phyloP scores from a whole-genome alignment of 768 basidiomycete species.

The Auriscalpium orientale region DNA sequence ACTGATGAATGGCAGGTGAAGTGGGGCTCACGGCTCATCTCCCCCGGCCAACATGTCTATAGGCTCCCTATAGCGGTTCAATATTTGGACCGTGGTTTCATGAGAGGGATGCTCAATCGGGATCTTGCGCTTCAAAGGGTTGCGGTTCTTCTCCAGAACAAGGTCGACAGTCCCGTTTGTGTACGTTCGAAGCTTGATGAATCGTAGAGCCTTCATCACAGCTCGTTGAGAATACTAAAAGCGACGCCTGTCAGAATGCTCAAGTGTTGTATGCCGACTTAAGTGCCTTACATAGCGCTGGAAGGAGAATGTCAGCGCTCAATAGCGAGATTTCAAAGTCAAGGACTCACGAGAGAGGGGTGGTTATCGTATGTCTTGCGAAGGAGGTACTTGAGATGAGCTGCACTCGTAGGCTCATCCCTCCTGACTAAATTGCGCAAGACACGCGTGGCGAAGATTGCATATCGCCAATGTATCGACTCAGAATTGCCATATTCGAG shows the following conservation, averaged over 20 bases:
- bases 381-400: constrained; percentile 51
- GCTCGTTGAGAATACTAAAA: constrained; percentile 63
- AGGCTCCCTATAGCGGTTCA: constrained; percentile 48
- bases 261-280: not conserved
- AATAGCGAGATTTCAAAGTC: too few relatives aligned
- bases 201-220: constrained; percentile 67
- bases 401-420: constrained; percentile 43
- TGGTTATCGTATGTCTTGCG: constrained; percentile 55
- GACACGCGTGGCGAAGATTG: constrained; percentile 59
- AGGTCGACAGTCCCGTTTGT: constrained; percentile 49
- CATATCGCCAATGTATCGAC: constrained; percentile 75
- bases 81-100: constrained; percentile 46
- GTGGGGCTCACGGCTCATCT: constrained; percentile 37
- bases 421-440: constrained; percentile 62
- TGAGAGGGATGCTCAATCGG: constrained; percentile 39
- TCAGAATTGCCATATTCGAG: constrained; percentile 52
- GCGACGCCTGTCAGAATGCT: not conserved
- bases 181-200: constrained; percentile 76
- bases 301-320: not conserved
- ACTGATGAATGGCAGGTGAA: not conserved
- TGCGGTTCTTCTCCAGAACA: constrained; percentile 51
- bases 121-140: constrained; percentile 55
- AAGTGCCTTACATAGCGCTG: constrained; percentile 50
- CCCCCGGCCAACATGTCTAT: constrained; percentile 29
- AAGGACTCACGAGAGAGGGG: constrained; percentile 50